Percentiles rank a stretch among this genome's conserved stretches.
phyloP scores from a whole-genome alignment of 768 basidiomycete genomes.

The Tephrocybe sp. region DNA sequence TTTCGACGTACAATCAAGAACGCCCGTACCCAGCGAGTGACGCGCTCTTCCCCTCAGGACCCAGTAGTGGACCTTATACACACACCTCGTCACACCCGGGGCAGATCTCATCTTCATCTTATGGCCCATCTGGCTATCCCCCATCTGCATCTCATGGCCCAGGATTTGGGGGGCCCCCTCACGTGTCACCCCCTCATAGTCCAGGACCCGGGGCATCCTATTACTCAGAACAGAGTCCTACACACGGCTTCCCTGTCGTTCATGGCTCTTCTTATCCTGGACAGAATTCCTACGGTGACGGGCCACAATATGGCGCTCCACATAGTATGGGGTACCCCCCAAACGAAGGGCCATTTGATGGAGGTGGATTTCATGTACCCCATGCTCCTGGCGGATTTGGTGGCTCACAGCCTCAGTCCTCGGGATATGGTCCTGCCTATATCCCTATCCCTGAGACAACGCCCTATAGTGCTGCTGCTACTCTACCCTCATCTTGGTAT shows the following conservation, averaged over 20 bases:
- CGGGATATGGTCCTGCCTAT: constrained; percentile 19
- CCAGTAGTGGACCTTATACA: constrained; percentile 8
- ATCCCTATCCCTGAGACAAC: too few relatives aligned
- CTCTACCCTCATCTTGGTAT: constrained; percentile 19
- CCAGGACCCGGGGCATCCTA: constrained; percentile 16
- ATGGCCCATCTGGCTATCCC: constrained; percentile 11
- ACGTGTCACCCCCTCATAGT: constrained; percentile 23
- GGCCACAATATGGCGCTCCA: constrained; percentile 9
- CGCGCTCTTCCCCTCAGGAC: constrained; percentile 10
- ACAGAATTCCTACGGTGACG: constrained; percentile 13
- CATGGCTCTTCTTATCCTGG: constrained; percentile 26
- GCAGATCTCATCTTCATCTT: constrained; percentile 13
- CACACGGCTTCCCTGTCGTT: constrained; percentile 14
- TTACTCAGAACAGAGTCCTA: constrained; percentile 12
- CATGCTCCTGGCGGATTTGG: constrained; percentile 21
- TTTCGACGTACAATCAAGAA: constrained; percentile 8
- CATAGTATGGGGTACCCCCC: constrained; percentile 9
- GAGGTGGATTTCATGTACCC: constrained; percentile 25
- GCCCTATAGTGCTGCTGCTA: constrained; percentile 15
- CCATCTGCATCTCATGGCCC: constrained; percentile 16
- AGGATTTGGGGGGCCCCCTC: constrained; percentile 10
- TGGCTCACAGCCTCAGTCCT: constrained; percentile 15
- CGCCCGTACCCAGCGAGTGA: constrained; percentile 21
- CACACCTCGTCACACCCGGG: constrained; percentile 19
- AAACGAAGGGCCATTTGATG: constrained; percentile 4